A percentile compares a stretch with the other conserved stretches of the same genome.
Evolutionary conservation across 805 yeast species (phyloP).

Genomic region (Candida quercuum): DNA sequence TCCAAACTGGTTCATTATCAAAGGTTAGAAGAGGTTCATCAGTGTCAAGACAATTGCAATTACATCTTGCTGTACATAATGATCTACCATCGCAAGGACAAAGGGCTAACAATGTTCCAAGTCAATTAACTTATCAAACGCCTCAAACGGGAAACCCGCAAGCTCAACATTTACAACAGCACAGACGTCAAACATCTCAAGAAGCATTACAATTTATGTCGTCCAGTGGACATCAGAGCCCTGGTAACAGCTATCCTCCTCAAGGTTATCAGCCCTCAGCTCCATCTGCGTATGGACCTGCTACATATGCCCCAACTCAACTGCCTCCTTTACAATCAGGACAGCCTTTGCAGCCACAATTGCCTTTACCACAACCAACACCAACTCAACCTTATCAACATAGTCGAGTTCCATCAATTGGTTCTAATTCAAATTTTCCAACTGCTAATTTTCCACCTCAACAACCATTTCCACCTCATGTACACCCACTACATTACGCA

Average conservation of each 20-base stretch:
- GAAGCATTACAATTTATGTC: conserved; percentile 16
- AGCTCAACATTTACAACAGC: conserved; percentile 1
- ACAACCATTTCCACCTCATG: conserved; percentile 1
- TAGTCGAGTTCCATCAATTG: conserved; percentile 1
- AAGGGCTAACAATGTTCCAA: conserved; percentile 26
- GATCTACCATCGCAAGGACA: conserved; percentile 30
- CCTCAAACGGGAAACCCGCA: conserved; percentile 26
- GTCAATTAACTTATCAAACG: conserved; percentile 28
- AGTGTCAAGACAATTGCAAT: conserved; percentile 73
- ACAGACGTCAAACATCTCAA: conserved; percentile 6
- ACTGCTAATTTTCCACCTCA: conserved; percentile 2
- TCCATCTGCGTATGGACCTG: conserved; percentile 3
- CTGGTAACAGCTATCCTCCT: conserved; percentile 4
- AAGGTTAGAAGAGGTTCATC: conserved; percentile 77
- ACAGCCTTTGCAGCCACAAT: conserved; percentile 4
- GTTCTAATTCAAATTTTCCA: conserved; percentile 1
- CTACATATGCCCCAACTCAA: conserved; percentile 10
- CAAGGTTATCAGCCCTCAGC: conserved; percentile 4
- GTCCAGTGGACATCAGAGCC: conserved; percentile 6
- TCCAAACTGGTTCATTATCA: conserved; percentile 68
- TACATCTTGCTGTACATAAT: conserved; percentile 52
- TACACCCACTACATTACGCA: conserved; percentile 5
- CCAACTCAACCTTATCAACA: conserved; percentile 1
- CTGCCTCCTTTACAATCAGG: conserved; percentile 16
- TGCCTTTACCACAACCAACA: conserved; percentile 5